Evolutionary conservation across 2,329 filamentous ascomycete species (phyloP).

Genomic region (Alternaria triticimaculans): DNA sequence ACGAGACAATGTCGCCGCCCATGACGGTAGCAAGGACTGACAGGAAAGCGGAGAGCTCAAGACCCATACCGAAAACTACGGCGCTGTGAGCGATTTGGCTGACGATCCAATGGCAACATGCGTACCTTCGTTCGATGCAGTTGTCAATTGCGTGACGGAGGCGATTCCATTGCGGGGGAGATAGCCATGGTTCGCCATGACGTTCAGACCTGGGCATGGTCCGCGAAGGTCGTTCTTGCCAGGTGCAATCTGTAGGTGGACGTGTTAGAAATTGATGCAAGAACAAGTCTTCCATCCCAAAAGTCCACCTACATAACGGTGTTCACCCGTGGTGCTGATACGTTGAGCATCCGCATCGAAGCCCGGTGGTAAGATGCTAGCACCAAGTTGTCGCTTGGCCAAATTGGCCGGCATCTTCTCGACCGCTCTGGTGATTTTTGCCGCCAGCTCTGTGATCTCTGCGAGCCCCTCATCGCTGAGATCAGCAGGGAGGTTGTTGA

Average conservation of each 20-base stretch:
- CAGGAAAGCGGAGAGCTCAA: conserved; percentile 23
- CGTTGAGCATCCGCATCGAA: not conserved
- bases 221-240: conserved; percentile 22
- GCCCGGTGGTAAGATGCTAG: not conserved
- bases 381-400: not conserved
- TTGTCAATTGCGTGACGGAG: conserved; percentile 7
- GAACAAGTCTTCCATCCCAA: not conserved
- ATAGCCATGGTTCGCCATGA: conserved; percentile 42
- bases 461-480: not conserved
- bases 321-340: not conserved
- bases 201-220: conserved; percentile 42
- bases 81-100: not conserved
- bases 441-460: not conserved
- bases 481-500: not conserved
- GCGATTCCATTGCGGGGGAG: conserved; percentile 40
- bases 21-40: conserved; percentile 19
- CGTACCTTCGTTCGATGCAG: not conserved
- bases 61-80: conserved; percentile 15
- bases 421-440: not conserved
- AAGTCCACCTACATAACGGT: not conserved
- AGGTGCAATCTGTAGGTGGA: not conserved
- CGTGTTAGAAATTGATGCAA: not conserved
- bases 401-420: not conserved
- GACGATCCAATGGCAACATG: rapidly evolving
- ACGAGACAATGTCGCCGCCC: conserved; percentile 19